phyloP scores from a whole-genome alignment of 2,329 filamentous ascomycete genomes.

The Fusarium tjaetaba region DNA sequence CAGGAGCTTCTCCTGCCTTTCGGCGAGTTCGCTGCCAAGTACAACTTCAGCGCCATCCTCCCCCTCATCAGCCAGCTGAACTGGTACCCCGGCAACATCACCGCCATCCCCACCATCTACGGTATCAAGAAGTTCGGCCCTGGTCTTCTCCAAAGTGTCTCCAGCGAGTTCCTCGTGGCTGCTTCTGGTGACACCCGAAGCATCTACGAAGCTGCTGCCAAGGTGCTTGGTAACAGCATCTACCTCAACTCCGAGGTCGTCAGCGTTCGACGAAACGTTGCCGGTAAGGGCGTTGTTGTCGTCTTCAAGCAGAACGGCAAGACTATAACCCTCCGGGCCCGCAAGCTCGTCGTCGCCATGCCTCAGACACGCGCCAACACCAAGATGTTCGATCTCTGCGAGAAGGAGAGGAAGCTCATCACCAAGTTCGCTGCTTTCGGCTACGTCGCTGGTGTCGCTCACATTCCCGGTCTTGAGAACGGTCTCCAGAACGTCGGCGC shows the following conservation, averaged over 20 bases:
- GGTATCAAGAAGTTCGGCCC: constrained; percentile 35
- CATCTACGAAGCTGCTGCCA: constrained; percentile 23
- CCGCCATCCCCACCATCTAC: constrained; percentile 26
- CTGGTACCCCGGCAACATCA: constrained; percentile 34
- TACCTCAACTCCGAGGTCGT: constrained; percentile 22
- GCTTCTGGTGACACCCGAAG: constrained; percentile 16
- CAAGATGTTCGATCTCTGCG: constrained; percentile 1
- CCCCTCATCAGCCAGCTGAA: constrained; percentile 25
- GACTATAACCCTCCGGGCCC: constrained; percentile 1
- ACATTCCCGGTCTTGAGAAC: constrained; percentile 13
- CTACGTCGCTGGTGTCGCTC: constrained; percentile 22
- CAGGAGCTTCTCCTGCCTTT: constrained; percentile 32
- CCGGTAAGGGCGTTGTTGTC: background rate
- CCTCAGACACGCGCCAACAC: constrained; percentile 28
- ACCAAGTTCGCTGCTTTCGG: constrained; percentile 20
- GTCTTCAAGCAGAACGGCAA: background rate
- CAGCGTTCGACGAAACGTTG: background rate
- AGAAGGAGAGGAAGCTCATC: constrained; percentile 10
- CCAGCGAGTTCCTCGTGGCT: constrained; percentile 9
- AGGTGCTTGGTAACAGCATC: background rate
- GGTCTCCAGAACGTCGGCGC: constrained; percentile 27
- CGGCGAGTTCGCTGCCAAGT: constrained; percentile 22
- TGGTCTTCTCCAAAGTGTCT: constrained; percentile 13
- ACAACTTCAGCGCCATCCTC: constrained; percentile 24
- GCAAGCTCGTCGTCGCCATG: constrained; percentile 32